These are phyloP conservation scores for Sphagnum tenellum DNA, from an alignment of 225 moss, liverwort and hornwort species.

Conservation along the genomic window DNA sequence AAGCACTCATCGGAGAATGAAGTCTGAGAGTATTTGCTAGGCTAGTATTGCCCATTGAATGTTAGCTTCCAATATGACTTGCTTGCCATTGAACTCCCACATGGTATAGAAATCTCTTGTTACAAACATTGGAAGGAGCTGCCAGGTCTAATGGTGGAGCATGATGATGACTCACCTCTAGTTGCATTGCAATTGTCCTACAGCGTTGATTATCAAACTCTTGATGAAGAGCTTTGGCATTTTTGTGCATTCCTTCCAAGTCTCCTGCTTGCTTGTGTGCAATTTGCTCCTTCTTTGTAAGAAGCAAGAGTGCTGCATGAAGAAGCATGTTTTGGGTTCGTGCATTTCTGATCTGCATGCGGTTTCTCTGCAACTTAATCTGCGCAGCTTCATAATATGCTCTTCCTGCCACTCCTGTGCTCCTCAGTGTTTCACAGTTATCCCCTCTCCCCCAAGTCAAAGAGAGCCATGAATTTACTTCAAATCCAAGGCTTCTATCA, in stretches of 20 bases:
- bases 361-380: conserved; percentile 35
- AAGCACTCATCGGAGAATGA: too few relatives aligned
- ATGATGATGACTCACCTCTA: conserved; percentile 10
- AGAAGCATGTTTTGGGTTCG: conserved; percentile 36
- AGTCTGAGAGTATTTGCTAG: too few relatives aligned
- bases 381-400: conserved; percentile 48
- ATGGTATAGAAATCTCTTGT: too few relatives aligned
- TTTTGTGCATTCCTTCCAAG: conserved; percentile 24
- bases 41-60: too few relatives aligned
- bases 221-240: conserved; percentile 15
- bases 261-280: conserved; percentile 27
- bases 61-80: too few relatives aligned
- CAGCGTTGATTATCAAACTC: conserved; percentile 23
- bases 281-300: conserved; percentile 31
- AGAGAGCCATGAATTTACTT: too few relatives aligned
- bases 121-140: too few relatives aligned
- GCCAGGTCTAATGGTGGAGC: background rate
- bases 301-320: conserved; percentile 33
- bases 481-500: too few relatives aligned
- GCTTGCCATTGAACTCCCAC: too few relatives aligned
- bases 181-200: conserved; percentile 23
- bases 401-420: conserved; percentile 35
- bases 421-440: background rate
- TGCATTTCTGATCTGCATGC: conserved; percentile 36
- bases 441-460: too few relatives aligned